These are phyloP conservation scores for Aquilaria malaccensis DNA, from an alignment of 345 rosid genomes.

Conservation along the genomic window DNA sequence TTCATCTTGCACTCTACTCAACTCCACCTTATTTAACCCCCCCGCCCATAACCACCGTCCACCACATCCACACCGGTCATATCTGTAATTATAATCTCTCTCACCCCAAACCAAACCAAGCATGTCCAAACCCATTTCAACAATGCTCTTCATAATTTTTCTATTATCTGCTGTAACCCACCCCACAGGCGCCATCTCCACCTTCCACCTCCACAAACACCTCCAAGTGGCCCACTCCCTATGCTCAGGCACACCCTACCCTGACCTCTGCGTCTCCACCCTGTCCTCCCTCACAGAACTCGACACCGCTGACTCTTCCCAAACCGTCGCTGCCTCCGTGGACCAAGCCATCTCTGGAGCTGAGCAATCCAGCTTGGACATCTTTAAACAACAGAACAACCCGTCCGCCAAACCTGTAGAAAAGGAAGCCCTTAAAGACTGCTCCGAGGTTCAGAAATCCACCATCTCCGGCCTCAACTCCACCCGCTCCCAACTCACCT, in stretches of 20 bases:
- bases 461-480: too few relatives aligned
- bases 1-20: too few relatives aligned
- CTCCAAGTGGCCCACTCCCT: slow-evolving; percentile 25
- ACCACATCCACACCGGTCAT: too few relatives aligned
- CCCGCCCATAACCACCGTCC: too few relatives aligned
- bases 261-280: slow-evolving; percentile 61
- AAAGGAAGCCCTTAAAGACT: slow-evolving; percentile 34
- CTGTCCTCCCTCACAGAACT: slow-evolving; percentile 45
- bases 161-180: not conserved
- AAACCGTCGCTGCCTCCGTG: slow-evolving; percentile 32
- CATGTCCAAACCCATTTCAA: too few relatives aligned
- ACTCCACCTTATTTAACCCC: too few relatives aligned
- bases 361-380: too few relatives aligned
- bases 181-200: slow-evolving; percentile 18
- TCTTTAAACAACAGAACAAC: slow-evolving; percentile 19
- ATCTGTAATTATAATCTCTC: too few relatives aligned
- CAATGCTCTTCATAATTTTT: slow-evolving; percentile 1
- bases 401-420: slow-evolving; percentile 23
- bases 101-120: too few relatives aligned
- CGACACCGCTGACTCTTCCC: slow-evolving; percentile 17
- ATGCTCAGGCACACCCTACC: slow-evolving; percentile 49
- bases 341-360: slow-evolving; percentile 2
- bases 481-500: not conserved
- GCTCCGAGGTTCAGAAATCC: slow-evolving; percentile 35
- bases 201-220: slow-evolving; percentile 22